Percentiles rank a stretch among this genome's conserved stretches.
Evolutionary conservation across 306 rosid species (phyloP).

Genomic region (Medicago ruthenica): DNA sequence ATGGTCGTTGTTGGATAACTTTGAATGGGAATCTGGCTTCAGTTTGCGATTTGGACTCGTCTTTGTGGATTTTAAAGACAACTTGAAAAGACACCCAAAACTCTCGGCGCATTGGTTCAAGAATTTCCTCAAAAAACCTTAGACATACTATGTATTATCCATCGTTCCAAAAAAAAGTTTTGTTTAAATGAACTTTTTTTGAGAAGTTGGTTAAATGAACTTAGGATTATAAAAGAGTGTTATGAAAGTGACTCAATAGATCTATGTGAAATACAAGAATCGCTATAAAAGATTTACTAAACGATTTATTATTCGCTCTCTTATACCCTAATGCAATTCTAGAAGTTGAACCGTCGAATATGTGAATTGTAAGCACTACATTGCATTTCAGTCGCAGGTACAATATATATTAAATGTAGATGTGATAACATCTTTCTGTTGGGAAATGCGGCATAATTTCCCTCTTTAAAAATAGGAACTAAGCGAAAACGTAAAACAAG

Average conservation of each 20-base stretch:
- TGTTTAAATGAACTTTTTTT: not conserved
- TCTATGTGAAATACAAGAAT: not conserved
- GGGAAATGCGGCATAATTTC: too few relatives aligned
- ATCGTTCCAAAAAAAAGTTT: not conserved
- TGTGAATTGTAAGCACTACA: too few relatives aligned
- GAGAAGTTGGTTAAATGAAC: not conserved
- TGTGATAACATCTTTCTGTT: too few relatives aligned
- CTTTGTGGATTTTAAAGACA: constrained; percentile 55
- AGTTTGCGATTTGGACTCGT: constrained; percentile 54
- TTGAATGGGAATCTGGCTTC: constrained; percentile 61
- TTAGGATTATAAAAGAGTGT: not conserved
- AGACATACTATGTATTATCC: not conserved
- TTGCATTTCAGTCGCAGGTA: too few relatives aligned
- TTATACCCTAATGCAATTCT: too few relatives aligned
- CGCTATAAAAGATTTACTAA: not conserved
- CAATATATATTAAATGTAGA: too few relatives aligned
- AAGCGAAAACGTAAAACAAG: too few relatives aligned
- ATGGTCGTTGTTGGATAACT: constrained; percentile 61
- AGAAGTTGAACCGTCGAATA: too few relatives aligned
- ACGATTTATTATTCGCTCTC: too few relatives aligned
- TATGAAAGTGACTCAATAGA: constrained; percentile 4
- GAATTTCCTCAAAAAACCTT: constrained; percentile 47
- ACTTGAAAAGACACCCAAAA: constrained; percentile 55
- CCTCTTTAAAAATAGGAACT: too few relatives aligned
- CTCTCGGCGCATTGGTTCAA: constrained; percentile 63